phyloP scores from a whole-genome alignment of 1,284 basidiomycete species.

The Leccinum subrobustum region DNA sequence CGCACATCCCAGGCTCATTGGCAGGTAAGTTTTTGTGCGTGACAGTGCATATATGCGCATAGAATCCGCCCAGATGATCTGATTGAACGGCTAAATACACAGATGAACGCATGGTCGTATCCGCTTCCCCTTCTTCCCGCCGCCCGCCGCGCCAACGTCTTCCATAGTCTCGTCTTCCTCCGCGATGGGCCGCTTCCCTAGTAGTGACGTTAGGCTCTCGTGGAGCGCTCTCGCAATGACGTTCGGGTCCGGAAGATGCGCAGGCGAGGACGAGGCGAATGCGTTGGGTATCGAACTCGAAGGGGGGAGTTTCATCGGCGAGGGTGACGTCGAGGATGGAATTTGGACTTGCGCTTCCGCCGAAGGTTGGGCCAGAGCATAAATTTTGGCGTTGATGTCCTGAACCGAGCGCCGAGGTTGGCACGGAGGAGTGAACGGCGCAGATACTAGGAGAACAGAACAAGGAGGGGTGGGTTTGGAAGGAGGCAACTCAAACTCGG shows the following conservation, averaged over 20 bases:
- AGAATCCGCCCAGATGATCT: no score
- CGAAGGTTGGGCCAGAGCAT: conserved; percentile 19
- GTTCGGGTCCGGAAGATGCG: conserved; percentile 23
- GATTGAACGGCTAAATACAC: no score
- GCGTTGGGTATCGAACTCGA: conserved; percentile 19
- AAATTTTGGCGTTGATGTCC: not conserved
- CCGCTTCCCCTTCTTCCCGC: conserved; percentile 39
- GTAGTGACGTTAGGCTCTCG: conserved; percentile 60
- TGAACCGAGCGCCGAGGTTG: not conserved
- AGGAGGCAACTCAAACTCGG: conserved; percentile 5
- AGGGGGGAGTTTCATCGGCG: conserved; percentile 49
- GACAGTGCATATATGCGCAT: no score
- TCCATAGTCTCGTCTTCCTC: conserved; percentile 37
- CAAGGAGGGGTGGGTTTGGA: not conserved
- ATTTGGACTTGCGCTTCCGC: conserved; percentile 33
- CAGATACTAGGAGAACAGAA: not conserved
- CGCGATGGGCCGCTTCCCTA: conserved; percentile 59
- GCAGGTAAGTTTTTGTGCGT: no score
- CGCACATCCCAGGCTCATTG: no score
- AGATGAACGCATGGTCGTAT: no score
- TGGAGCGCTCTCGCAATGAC: conserved; percentile 44
- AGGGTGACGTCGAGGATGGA: conserved; percentile 62
- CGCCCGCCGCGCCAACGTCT: conserved; percentile 1
- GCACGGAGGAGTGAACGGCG: not conserved
- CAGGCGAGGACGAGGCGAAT: conserved; percentile 23